phyloP scores from a whole-genome alignment of 371 early-diverging fungal genomes.

The Mortierella polycephala region DNA sequence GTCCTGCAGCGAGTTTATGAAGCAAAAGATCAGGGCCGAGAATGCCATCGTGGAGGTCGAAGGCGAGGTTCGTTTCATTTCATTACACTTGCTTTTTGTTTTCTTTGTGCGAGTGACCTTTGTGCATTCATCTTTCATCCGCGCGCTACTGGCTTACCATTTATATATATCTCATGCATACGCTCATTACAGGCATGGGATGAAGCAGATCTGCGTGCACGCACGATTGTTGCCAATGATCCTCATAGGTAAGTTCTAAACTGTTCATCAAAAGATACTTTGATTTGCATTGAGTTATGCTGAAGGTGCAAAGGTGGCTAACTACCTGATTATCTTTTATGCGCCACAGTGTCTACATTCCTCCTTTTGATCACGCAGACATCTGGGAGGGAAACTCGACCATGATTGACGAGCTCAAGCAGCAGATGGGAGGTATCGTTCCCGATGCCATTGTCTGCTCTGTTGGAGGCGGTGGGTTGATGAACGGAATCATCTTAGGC shows the following conservation, averaged over 20 bases:
- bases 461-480: conserved; percentile 78
- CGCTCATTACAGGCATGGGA: conserved; percentile 57
- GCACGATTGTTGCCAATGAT: conserved; percentile 58
- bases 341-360: conserved; percentile 65
- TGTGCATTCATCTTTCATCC: not conserved
- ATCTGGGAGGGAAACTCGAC: conserved; percentile 74
- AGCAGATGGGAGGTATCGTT: conserved; percentile 65
- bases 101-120: not conserved
- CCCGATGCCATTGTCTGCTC: conserved; percentile 76
- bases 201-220: conserved; percentile 64
- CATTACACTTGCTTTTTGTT: not conserved
- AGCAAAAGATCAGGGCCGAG: conserved; percentile 67
- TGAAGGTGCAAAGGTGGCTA: no score
- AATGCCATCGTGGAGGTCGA: conserved; percentile 68
- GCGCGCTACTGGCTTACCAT: no score
- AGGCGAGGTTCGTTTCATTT: conserved; percentile 59
- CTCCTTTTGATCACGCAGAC: conserved; percentile 70
- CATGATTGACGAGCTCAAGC: conserved; percentile 70
- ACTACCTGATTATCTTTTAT: not conserved
- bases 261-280: not conserved
- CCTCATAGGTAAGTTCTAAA: conserved; percentile 59
- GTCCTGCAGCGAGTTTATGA: conserved; percentile 60
- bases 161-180: not conserved
- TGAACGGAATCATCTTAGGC: conserved; percentile 76
- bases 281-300: no score